Conservation (phyloP, 495 filamentous ascomycete genomes). For the Aspergillus panamensis region DNA sequence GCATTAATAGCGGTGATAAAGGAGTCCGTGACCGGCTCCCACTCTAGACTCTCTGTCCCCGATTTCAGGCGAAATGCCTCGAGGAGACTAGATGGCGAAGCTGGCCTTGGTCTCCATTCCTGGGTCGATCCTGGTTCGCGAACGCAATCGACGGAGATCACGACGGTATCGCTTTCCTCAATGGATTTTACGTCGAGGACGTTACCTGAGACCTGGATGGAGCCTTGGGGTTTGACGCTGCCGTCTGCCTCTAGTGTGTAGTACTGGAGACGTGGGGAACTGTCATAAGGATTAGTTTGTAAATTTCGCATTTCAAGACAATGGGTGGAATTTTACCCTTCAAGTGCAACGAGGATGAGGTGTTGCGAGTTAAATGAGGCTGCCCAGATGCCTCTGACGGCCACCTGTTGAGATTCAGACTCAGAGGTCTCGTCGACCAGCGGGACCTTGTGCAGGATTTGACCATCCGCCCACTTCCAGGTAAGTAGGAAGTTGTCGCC, state of each 20-base stretch:
- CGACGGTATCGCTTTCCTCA: constrained; percentile 37
- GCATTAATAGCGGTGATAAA: constrained; percentile 29
- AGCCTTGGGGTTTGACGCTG: constrained; percentile 43
- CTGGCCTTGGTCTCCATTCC: constrained; percentile 27
- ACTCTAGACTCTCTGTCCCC: constrained; percentile 20
- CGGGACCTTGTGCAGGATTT: constrained; percentile 48
- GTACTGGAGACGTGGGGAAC: constrained; percentile 52
- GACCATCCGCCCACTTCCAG: constrained; percentile 73
- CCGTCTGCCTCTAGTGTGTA: constrained; percentile 46
- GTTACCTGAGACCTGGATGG: constrained; percentile 54
- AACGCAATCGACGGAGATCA: constrained; percentile 56
- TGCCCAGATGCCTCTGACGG: constrained; percentile 41
- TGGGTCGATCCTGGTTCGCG: constrained; percentile 41
- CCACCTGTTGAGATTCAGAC: constrained; percentile 24
- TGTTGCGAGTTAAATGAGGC: constrained; percentile 26
- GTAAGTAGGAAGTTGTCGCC: constrained; percentile 73
- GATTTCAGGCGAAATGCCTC: constrained; percentile 28
- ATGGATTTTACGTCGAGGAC: constrained; percentile 52
- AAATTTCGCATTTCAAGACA: background rate
- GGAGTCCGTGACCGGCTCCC: constrained; percentile 25
- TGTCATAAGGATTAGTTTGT: background rate
- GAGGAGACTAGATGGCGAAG: constrained; percentile 24
- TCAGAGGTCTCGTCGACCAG: constrained; percentile 25
- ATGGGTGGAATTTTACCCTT: constrained; percentile 52
- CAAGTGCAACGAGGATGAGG: constrained; percentile 58